These are phyloP conservation scores for Zea mays DNA, from an alignment of 176 grass and related monocot species.

Conservation along the genomic window DNA sequence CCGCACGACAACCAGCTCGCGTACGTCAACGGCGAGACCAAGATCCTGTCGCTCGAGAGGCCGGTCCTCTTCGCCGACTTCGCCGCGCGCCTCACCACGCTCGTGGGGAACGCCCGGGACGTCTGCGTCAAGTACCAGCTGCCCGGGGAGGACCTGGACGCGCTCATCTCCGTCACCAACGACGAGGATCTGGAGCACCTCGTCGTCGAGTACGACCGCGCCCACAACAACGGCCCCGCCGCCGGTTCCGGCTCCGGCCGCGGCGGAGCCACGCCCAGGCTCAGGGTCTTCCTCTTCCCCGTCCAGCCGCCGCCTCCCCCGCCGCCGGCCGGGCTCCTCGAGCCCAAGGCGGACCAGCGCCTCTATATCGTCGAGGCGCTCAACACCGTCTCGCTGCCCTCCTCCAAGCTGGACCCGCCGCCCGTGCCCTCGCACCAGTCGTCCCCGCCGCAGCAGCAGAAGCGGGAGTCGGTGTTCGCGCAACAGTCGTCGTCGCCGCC, in stretches of 20 bases:
- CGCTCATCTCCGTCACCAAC: slow-evolving; percentile 92
- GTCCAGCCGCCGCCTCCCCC: slow-evolving; percentile 45
- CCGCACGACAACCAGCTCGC: slow-evolving; percentile 81
- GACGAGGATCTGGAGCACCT: slow-evolving; percentile 95
- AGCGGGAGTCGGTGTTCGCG: slow-evolving; percentile 41
- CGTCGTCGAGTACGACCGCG: slow-evolving; percentile 86
- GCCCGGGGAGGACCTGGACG: slow-evolving; percentile 96
- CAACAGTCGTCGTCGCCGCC: not conserved
- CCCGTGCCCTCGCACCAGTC: slow-evolving; percentile 17
- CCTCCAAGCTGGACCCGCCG: slow-evolving; percentile 25
- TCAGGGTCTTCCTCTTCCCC: slow-evolving; percentile 93
- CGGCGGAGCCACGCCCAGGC: slow-evolving; percentile 43
- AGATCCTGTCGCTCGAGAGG: slow-evolving; percentile 89
- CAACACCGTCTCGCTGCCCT: slow-evolving; percentile 39
- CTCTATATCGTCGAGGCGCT: slow-evolving; percentile 80
- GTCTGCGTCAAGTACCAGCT: slow-evolving; percentile 97
- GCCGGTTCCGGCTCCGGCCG: slow-evolving; percentile 36
- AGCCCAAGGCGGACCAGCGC: slow-evolving; percentile 64
- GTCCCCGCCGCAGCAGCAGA: not conserved
- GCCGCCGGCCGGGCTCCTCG: slow-evolving; percentile 46
- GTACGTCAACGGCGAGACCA: slow-evolving; percentile 93
- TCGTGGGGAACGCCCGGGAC: slow-evolving; percentile 31
- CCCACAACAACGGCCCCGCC: slow-evolving; percentile 52
- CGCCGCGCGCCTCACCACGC: slow-evolving; percentile 48
- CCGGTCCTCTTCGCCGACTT: slow-evolving; percentile 66